Evolutionary conservation across 2,329 filamentous ascomycete species (phyloP), one percentile per base, ranked within the genome.

Genomic region (Trichophyton schoenleinii): DNA sequence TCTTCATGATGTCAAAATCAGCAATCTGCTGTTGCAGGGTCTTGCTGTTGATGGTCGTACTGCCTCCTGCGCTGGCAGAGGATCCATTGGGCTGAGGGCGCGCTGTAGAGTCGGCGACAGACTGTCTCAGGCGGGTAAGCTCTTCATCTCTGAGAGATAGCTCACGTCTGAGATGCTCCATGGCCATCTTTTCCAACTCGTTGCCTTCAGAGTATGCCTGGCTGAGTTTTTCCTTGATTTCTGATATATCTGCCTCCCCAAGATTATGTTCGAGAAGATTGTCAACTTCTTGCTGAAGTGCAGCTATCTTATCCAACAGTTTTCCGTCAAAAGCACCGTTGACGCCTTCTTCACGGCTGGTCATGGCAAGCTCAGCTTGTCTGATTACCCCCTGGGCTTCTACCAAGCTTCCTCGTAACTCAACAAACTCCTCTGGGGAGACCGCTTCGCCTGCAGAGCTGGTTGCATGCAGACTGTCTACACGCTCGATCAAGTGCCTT

Each of bases 1-100:
- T 99, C 85, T 99, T 99, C 91, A 99, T 99, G 63, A 90, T 88
- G 75, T 99, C 94, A 69, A 99, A 99, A 73, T 99, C 94, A 62
- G 92, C 89, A 74, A 99, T 95, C 77, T 97, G 94, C 78, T 99
- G 92, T 73, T 95, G 91, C 52, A 97, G 84, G 11, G 90, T 95
- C 81, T 96, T 96, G 80, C 88, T 88, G 69, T 89, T 89, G 61
- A 84, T 78, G 71, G 87, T 75, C 59, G 79, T 76, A 20, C 78
- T 75, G 49, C 84, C 84, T 65, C 85, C 89, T 28, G 86, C 81
- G 79, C 76, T 18, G 79, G 80, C 38, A 9, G 52, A 18, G 25
- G 52, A 55, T 15, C 82, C 81, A 58, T 67, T 67, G n/a, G 82
- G 79, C 79, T 90, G 90, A n/a, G 52, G 4, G 5, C 28, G 52